Conservation (phyloP, 768 basidiomycete species). For the Nevesoporus exiguus region DNA sequence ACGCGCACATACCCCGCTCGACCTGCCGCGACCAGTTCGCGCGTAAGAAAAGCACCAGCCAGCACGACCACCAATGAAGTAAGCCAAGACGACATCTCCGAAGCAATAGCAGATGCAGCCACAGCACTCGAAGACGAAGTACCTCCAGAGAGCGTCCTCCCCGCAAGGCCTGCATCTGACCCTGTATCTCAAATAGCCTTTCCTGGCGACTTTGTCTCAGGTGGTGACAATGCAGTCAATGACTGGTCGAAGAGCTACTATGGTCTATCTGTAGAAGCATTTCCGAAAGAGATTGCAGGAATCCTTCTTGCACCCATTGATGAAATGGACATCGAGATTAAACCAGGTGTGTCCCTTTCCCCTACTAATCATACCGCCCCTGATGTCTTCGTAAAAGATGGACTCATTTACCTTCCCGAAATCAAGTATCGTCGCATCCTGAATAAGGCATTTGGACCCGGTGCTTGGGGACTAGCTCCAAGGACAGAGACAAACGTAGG, state of each 20-base stretch:
- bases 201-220: slow-evolving; percentile 27
- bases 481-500: slow-evolving; percentile 89
- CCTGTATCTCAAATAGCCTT: slow-evolving; percentile 22
- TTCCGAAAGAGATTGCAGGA: slow-evolving; percentile 70
- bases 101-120: slow-evolving; percentile 18
- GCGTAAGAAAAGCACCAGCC: slow-evolving; percentile 27
- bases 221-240: slow-evolving; percentile 31
- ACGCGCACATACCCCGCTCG: slow-evolving; percentile 28
- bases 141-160: slow-evolving; percentile 15
- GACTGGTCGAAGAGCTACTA: slow-evolving; percentile 91
- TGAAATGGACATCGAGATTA: slow-evolving; percentile 83
- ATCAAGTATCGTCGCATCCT: slow-evolving; percentile 93
- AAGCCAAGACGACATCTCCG: slow-evolving; percentile 19
- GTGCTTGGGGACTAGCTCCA: slow-evolving; percentile 95
- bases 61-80: slow-evolving; percentile 30
- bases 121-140: slow-evolving; percentile 12
- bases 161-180: slow-evolving; percentile 9
- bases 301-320: slow-evolving; percentile 72
- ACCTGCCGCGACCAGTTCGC: slow-evolving; percentile 18
- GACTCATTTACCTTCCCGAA: slow-evolving; percentile 91
- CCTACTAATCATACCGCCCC: no score
- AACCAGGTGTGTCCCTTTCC: slow-evolving; percentile 63
- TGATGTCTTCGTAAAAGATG: slow-evolving; percentile 50
- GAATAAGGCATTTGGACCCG: slow-evolving; percentile 93
- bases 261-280: slow-evolving; percentile 75